Evolutionary conservation across 495 filamentous ascomycete species (phyloP).

Genomic region (Neurospora tetraspora): DNA sequence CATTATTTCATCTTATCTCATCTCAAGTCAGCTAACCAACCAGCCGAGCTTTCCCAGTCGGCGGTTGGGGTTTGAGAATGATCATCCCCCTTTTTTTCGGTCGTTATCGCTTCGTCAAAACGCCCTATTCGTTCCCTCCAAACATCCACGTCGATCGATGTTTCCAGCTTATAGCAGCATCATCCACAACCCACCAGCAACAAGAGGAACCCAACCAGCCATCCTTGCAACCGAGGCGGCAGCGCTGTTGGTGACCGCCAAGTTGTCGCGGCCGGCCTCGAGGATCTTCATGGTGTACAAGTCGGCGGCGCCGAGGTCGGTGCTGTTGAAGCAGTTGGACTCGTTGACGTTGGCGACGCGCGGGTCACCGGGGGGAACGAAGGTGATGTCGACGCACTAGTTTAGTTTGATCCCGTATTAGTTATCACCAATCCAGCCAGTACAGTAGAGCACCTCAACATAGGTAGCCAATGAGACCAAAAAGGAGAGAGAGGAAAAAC

Average conservation of each 20-base stretch:
- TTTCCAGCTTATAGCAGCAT: slow-evolving; percentile 17
- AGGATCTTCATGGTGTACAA: slow-evolving; percentile 53
- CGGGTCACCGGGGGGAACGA: slow-evolving; percentile 61
- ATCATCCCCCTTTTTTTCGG: not conserved
- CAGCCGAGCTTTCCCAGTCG: not conserved
- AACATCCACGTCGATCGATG: not conserved
- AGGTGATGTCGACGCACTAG: slow-evolving; percentile 74
- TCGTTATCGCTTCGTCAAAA: not conserved
- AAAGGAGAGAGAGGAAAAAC: not conserved
- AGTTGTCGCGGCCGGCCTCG: slow-evolving; percentile 21
- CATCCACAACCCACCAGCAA: slow-evolving; percentile 25
- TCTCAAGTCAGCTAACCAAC: not conserved
- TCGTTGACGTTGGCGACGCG: slow-evolving; percentile 57
- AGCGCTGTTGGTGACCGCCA: slow-evolving; percentile 3
- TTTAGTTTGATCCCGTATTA: no score
- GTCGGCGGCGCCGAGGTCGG: slow-evolving; percentile 60
- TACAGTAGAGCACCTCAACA: no score
- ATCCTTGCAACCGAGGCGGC: slow-evolving; percentile 11
- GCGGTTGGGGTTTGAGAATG: not conserved
- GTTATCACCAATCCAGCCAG: no score
- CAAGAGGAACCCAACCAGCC: slow-evolving; percentile 28
- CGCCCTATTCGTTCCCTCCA: not conserved
- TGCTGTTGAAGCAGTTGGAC: slow-evolving; percentile 77
- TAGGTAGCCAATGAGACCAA: no score
- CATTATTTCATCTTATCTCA: not conserved